Base-by-base conservation (phyloP, 2,329 filamentous ascomycete species). In the Paecilomyces sp. region DNA sequence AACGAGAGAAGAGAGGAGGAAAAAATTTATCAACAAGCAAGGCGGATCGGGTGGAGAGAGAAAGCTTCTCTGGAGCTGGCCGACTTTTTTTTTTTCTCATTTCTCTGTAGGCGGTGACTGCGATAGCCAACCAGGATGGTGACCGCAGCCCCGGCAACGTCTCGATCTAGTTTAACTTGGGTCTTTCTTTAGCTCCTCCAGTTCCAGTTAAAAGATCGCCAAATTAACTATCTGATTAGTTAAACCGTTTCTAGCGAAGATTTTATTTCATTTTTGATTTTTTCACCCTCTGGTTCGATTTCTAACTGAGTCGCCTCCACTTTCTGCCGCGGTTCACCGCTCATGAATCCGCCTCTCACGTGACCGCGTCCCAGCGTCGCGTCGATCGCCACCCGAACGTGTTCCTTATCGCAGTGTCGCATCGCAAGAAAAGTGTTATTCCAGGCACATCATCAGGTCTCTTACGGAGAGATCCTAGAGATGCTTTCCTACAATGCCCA, bases 401-500 rank as follows among this genome's bases (percentile, higher is more conserved):
- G n/a, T 47, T 47, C 8, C 31, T 33, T 3, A 28, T 28, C 25
- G 25, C 36, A 41, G 36, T 41, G 36, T 13, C 22, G 22, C 22
- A 22, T 22, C 22, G 22, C 22, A 47, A 15, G n/a, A 47, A 15
- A 47, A 5, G 41, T 18, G 15, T 9, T 22, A 47, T 28, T 6
- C 25, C 41, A 18, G 8, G 41, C n/a, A 8, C 6, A 9, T 18
- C 18, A 18, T 22, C 22, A 15, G 13, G 15, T 47, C 18, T 47
- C n/a, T 18, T 47, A 4, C n/a, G 2, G 41, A 47, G n/a, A 18
- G 41, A 47, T 5, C 5, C 41, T 18, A 28, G 51, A 53, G 13
- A 53, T 53, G 51, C 22, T 15, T 11, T 30, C 28, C 8, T 7
- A 53, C 11, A 18, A 47, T 31, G 69, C 68, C 66, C 70, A 74